Evolutionary conservation across 495 filamentous ascomycete genomes (phyloP).

Genomic region (Penicillium subrubescens): DNA sequence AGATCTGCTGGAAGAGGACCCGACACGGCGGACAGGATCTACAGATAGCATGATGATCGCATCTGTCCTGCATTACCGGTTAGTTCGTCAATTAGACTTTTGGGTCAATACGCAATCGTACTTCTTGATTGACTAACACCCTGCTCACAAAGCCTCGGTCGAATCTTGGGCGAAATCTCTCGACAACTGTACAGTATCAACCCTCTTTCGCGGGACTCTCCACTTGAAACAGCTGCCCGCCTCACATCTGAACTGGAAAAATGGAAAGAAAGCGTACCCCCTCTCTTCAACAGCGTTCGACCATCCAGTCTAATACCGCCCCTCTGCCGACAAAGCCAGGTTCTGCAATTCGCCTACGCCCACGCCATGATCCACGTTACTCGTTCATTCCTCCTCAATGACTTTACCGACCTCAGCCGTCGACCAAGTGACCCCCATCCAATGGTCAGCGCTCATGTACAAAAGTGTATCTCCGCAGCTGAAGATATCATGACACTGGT

Average conservation of each 20-base stretch:
- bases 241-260: conserved; percentile 39
- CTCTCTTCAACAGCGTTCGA: conserved; percentile 47
- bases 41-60: conserved; percentile 52
- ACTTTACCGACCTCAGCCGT: conserved; percentile 49
- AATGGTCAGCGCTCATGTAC: conserved; percentile 37
- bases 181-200: conserved; percentile 53
- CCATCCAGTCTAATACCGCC: conserved; percentile 51
- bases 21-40: conserved; percentile 33
- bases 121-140: conserved; percentile 3
- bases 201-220: conserved; percentile 39
- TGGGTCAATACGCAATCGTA: neutral
- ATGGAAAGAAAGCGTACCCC: conserved; percentile 47
- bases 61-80: conserved; percentile 49
- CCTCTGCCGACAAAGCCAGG: conserved; percentile 55
- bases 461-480: conserved; percentile 48
- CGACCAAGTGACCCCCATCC: conserved; percentile 35
- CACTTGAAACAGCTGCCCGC: conserved; percentile 41
- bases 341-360: conserved; percentile 54
- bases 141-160: conserved; percentile 36
- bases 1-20: conserved; percentile 48
- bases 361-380: conserved; percentile 58
- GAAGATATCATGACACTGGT: conserved; percentile 43
- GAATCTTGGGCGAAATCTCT: conserved; percentile 48
- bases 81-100: conserved; percentile 2
- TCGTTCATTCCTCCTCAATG: conserved; percentile 58